phyloP scores from a whole-genome alignment of 805 yeast species.

The Kluyveromyces lactis region DNA sequence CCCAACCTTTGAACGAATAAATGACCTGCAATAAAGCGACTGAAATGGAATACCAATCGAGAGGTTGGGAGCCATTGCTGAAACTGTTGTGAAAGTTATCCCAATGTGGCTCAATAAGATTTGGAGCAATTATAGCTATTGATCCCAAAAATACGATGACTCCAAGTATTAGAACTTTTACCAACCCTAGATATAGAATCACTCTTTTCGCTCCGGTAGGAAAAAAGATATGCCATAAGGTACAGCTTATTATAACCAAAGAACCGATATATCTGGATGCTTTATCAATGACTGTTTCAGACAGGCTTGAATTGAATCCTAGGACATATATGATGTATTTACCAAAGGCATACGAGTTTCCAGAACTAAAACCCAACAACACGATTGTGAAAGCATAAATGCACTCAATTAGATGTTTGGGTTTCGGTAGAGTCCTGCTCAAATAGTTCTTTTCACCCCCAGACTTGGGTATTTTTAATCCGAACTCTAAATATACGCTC shows the following conservation, averaged over 20 bases:
- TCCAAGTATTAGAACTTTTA: slow-evolving; percentile 43
- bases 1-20: slow-evolving; percentile 65
- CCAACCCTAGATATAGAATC: slow-evolving; percentile 46
- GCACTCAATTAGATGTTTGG: slow-evolving; percentile 44
- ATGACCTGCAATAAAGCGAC: slow-evolving; percentile 52
- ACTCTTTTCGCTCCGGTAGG: slow-evolving; percentile 44
- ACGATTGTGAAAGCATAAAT: slow-evolving; percentile 45
- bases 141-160: slow-evolving; percentile 43
- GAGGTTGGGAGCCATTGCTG: slow-evolving; percentile 32
- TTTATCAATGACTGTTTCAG: slow-evolving; percentile 22
- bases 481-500: slow-evolving; percentile 56
- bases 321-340: slow-evolving; percentile 41
- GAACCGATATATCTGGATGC: slow-evolving; percentile 42
- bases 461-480: slow-evolving; percentile 52
- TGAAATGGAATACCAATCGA: slow-evolving; percentile 40
- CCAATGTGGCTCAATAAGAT: slow-evolving; percentile 1
- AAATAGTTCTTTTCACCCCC: slow-evolving; percentile 67
- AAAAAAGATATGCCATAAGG: slow-evolving; percentile 39
- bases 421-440: slow-evolving; percentile 47
- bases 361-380: slow-evolving; percentile 52
- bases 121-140: slow-evolving; percentile 25
- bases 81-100: slow-evolving; percentile 6
- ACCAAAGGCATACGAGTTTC: slow-evolving; percentile 60
- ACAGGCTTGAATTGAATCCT: slow-evolving; percentile 26
- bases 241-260: slow-evolving; percentile 37